Evolutionary conservation across 441 rosid species (phyloP), one percentile per base, ranked within the genome.

Genomic region (Jatropha podagrica): DNA sequence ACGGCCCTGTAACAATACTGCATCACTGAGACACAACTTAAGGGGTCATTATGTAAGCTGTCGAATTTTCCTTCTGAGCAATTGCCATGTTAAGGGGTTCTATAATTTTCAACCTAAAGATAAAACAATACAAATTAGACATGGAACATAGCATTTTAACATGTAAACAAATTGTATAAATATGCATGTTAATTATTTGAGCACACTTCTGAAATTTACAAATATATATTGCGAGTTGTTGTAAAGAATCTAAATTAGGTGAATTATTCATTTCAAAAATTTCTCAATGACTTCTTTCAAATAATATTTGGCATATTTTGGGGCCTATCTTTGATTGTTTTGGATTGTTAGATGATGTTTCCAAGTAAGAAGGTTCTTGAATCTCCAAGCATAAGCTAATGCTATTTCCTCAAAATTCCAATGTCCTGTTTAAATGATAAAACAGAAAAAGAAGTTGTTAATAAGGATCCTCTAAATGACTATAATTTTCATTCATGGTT

Each of bases 31-130:
- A 75, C 91, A 71, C 77, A 88, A 81, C 84, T 82, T 79, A 56
- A 85, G 87, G 76, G 90, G 95, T 68, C 98, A 86, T 71, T 91
- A 88, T 81, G 98, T 95, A 81, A 81, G 81, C 42, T 38, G 27
- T 65, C 27, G 41, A 48, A 41, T 58, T 51, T 38, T 76, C 69
- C 3, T 48, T 66, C 58, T 46, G 42, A 41, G 37, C 42, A 56
- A 64, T 20, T 46, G 12, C 59, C 59, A 6, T 66, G 63, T 59
- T 17, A 49, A 52, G 54, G 72, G 23, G 44, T 44, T 67, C 60
- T 66, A 42, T 59, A 40, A 38, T 41, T 60, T 12, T 71, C 68
- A 49, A 68, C 27, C 9, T 27, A 40, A 65, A 55, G 42, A 48
- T 27, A 40, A 27, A 51, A 60, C 38, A 17, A 26, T 17, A 32